Percentiles rank a stretch among this genome's conserved stretches.
Conservation (phyloP, 352 stramenopile species). For the Globisporangium takayamanum region DNA sequence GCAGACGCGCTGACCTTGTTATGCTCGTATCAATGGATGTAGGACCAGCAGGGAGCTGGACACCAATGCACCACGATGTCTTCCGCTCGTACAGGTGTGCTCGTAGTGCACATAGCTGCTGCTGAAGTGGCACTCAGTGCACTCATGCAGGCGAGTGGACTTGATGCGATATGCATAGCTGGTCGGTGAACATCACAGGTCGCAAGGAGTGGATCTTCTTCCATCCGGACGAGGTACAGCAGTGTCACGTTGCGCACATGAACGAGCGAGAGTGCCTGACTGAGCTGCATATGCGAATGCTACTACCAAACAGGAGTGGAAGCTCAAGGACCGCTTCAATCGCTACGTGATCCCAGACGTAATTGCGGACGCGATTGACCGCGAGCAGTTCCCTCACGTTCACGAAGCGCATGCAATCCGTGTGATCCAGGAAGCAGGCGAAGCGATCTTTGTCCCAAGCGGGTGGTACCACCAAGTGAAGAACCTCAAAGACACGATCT, state of each 20-base stretch:
- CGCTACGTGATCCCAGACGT: constrained; percentile 51
- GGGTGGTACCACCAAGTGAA: constrained; percentile 94
- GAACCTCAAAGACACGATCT: constrained; percentile 92
- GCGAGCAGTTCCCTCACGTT: constrained; percentile 45
- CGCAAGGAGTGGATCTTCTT: constrained; percentile 93
- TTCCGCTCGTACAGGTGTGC: constrained; percentile 91
- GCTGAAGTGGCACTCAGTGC: background rate
- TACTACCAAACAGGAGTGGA: constrained; percentile 26
- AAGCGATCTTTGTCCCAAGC: constrained; percentile 95
- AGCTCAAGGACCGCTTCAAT: constrained; percentile 70
- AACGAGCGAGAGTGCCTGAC: background rate
- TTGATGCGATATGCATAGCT: constrained; percentile 37
- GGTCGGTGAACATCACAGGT: constrained; percentile 95
- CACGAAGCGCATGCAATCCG: constrained; percentile 35
- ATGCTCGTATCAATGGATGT: background rate
- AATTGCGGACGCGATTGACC: constrained; percentile 33
- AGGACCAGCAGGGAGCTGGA: constrained; percentile 87
- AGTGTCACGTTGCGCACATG: too few relatives aligned
- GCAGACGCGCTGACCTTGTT: background rate
- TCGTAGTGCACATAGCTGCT: background rate
- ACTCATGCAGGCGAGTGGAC: background rate
- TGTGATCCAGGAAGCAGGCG: constrained; percentile 55
- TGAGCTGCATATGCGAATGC: background rate
- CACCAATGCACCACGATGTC: constrained; percentile 94
- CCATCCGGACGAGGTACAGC: constrained; percentile 60